Base-by-base conservation (phyloP, 371 early-diverging fungal genomes). In the Mortierella polycephala region DNA sequence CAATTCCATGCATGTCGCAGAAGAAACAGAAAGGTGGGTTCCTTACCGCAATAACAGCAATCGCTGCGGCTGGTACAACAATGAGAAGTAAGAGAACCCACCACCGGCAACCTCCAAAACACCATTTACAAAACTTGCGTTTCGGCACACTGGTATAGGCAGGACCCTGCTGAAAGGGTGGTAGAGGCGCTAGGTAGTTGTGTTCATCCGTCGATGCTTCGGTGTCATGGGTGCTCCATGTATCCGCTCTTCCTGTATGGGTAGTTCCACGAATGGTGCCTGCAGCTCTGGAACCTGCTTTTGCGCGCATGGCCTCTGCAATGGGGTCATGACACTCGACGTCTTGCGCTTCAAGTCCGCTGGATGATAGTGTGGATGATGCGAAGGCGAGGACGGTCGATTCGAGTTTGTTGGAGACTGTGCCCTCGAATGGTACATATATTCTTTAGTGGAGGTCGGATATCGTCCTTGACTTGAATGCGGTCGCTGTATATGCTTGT, bases 31-130 rank as follows among this genome's bases (percentile, higher is more conserved):
- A 30, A 30, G 30, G 30, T 30, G 30, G 30, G 30, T 8, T 40
- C 7, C 63, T 63, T 67, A 76, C 73, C 23, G 66, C 53, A 6
- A 40, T 67, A 3, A 49, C 66, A 5, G 66, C 70, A 42, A 62
- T n/a, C 12, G 61, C 16, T 1, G 57, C 63, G 4, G 63, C 62
- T 11, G 57, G 63, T 30, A 73, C 54, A 40, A 73, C 10, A 51
- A 79, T 62, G 12, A 57, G n/a, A 3, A 76, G 50, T 10, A 76
- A n/a, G 10, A 76, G 62, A 10, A 64, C 71, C 80, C 80, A 79
- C 80, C 73, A 79, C 2, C 80, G 73, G 59, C 73, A 69, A 2
- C 73, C 77, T 21, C 77, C 77, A 76, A 58, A 69, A 44, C 54
- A 69, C 55, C 58, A 69, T 51, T 54, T 59, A 53, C 73, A 79